A percentile compares a stretch with the other conserved stretches of the same genome.
phyloP scores from a whole-genome alignment of 129 eudicot genomes.

The Ambrosia artemisiifolia region DNA sequence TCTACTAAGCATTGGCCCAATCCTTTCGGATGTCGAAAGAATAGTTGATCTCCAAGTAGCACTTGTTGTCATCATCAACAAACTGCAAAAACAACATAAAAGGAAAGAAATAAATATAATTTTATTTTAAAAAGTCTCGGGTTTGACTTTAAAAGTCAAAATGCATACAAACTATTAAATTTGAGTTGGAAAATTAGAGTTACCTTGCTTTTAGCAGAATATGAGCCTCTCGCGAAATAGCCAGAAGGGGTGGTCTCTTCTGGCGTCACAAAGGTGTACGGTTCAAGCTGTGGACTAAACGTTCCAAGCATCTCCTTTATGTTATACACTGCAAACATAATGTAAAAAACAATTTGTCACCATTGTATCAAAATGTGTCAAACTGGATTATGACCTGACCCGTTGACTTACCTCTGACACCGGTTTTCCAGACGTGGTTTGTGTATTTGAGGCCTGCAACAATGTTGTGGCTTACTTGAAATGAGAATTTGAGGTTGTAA shows the following conservation, averaged over 20 bases:
- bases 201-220: constrained; percentile 62
- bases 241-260: constrained; percentile 77
- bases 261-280: constrained; percentile 56
- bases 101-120: background rate
- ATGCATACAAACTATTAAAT: constrained; percentile 1
- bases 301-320: constrained; percentile 69
- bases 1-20: constrained; percentile 44
- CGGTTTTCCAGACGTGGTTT: constrained; percentile 71
- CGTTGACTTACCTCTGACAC: constrained; percentile 48
- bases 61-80: constrained; percentile 79
- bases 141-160: too few species aligned
- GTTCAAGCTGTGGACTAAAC: constrained; percentile 61
- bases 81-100: constrained; percentile 44
- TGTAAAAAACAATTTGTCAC: background rate
- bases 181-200: background rate
- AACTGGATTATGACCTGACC: background rate
- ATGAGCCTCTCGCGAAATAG: constrained; percentile 61
- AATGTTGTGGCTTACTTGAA: constrained; percentile 67
- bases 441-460: constrained; percentile 66
- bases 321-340: constrained; percentile 51
- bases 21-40: constrained; percentile 81
- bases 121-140: background rate
- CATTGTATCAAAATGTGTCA: background rate
- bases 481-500: constrained; percentile 56
- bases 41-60: constrained; percentile 81